Percentiles rank a stretch among this genome's conserved stretches.
phyloP scores from a whole-genome alignment of 768 basidiomycete genomes.

The Boletus patriciae region DNA sequence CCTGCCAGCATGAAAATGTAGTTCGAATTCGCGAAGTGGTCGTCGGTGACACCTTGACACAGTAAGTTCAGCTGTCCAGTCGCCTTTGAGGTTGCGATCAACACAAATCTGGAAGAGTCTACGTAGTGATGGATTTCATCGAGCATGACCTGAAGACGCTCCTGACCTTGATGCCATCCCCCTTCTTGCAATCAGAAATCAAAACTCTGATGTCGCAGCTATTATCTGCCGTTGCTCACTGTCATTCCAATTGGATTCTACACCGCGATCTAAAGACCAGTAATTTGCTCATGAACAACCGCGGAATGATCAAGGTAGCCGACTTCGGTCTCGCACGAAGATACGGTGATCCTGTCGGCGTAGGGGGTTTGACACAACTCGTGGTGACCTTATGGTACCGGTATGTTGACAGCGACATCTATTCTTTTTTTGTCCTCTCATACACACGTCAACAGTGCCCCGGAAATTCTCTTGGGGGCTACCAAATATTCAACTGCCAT shows the following conservation, averaged over 20 bases:
- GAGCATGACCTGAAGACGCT: slow-evolving; percentile 99
- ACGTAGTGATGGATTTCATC: slow-evolving; percentile 99
- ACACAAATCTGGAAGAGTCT: slow-evolving; percentile 62
- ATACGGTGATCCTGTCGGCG: slow-evolving; percentile 94
- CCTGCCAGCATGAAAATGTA: slow-evolving; percentile 92
- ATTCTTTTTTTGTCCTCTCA: slow-evolving; percentile 11
- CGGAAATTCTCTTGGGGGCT: slow-evolving; percentile 92
- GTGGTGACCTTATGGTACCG: slow-evolving; percentile 99
- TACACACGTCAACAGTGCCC: slow-evolving; percentile 57
- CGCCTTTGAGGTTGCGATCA: slow-evolving; percentile 5
- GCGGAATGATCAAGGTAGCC: slow-evolving; percentile 97
- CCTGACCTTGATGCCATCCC: slow-evolving; percentile 90
- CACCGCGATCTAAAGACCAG: slow-evolving; percentile 98
- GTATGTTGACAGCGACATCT: slow-evolving; percentile 45
- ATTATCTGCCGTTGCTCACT: slow-evolving; percentile 88
- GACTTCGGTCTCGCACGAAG: slow-evolving; percentile 96
- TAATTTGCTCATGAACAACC: slow-evolving; percentile 98
- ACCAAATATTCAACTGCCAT: slow-evolving; percentile 93
- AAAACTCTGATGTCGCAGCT: slow-evolving; percentile 96
- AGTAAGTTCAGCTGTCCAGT: slow-evolving; percentile 63
- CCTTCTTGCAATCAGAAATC: slow-evolving; percentile 97
- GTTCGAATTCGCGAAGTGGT: slow-evolving; percentile 97
- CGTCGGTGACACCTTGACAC: slow-evolving; percentile 96
- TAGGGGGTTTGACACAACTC: slow-evolving; percentile 96
- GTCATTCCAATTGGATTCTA: slow-evolving; percentile 96